Conservation (phyloP, 805 yeast genomes). For the Candida maris region DNA sequence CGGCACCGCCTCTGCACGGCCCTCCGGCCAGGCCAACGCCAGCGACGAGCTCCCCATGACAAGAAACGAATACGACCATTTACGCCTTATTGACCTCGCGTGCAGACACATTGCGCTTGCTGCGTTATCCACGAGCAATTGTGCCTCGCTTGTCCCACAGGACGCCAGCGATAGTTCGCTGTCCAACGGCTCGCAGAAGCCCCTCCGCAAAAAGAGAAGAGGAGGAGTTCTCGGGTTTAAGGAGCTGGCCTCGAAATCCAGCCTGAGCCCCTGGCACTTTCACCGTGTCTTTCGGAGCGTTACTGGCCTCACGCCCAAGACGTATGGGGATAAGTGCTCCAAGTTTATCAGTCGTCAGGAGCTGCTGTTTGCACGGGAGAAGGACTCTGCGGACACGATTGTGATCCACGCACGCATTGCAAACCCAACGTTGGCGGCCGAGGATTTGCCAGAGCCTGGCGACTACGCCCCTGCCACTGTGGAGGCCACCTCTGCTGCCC, state of each 20-base stretch:
- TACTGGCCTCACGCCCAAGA: slow-evolving; percentile 84
- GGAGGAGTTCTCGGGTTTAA: slow-evolving; percentile 82
- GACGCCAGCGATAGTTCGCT: slow-evolving; percentile 5
- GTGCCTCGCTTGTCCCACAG: slow-evolving; percentile 11
- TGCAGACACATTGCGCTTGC: slow-evolving; percentile 82
- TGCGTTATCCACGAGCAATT: slow-evolving; percentile 38
- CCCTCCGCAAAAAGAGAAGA: slow-evolving; percentile 49
- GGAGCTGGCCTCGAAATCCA: slow-evolving; percentile 81
- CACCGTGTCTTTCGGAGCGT: slow-evolving; percentile 85
- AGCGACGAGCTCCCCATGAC: slow-evolving; percentile 31
- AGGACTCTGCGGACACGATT: slow-evolving; percentile 19
- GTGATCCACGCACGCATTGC: slow-evolving; percentile 32
- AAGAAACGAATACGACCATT: slow-evolving; percentile 65
- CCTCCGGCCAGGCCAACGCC: slow-evolving; percentile 10
- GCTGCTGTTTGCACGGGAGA: slow-evolving; percentile 14
- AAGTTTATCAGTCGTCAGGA: slow-evolving; percentile 44
- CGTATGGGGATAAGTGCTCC: slow-evolving; percentile 82
- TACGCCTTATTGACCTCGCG: slow-evolving; percentile 67
- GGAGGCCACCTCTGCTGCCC: background rate
- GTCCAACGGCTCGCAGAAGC: slow-evolving; percentile 9
- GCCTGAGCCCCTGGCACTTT: slow-evolving; percentile 88
- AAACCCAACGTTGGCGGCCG: slow-evolving; percentile 26
- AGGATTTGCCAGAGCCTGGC: slow-evolving; percentile 8
- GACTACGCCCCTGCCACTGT: slow-evolving; percentile 15
- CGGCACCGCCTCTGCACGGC: slow-evolving; percentile 15